Conservation (phyloP, 305 asterid species). For the Withania somnifera region DNA sequence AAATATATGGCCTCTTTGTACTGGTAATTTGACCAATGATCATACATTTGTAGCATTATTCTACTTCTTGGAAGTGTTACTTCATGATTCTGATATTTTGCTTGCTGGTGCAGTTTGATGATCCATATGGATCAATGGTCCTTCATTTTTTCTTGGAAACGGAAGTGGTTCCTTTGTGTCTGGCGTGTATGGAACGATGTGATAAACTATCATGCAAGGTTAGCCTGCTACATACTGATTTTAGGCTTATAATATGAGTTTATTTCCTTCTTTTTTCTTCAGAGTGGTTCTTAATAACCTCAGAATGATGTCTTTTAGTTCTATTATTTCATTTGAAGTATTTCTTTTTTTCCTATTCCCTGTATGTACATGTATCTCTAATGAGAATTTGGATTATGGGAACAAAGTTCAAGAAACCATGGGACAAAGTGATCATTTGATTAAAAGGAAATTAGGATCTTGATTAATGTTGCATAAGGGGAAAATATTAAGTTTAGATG, state of each 20-base stretch:
- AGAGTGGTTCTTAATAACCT: not conserved
- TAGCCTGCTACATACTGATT: not conserved
- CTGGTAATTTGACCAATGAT: not conserved
- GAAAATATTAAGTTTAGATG: not conserved
- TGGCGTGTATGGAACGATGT: slow-evolving; percentile 21
- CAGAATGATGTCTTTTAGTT: not conserved
- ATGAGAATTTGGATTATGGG: not conserved
- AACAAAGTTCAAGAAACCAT: not conserved
- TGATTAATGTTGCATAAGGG: not conserved
- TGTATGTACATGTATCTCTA: not conserved
- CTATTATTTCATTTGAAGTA: not conserved
- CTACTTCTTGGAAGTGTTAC: not conserved
- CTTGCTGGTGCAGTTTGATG: slow-evolving; percentile 19
- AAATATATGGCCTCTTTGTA: not conserved
- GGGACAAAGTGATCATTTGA: not conserved
- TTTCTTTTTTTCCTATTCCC: not conserved
- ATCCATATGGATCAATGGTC: not conserved
- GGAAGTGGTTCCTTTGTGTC: slow-evolving; percentile 26
- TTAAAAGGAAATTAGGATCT: not conserved
- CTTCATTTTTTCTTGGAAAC: slow-evolving; percentile 17
- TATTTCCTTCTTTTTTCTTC: not conserved
- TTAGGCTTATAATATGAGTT: not conserved
- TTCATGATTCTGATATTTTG: not conserved
- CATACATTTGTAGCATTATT: not conserved
- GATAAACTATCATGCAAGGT: slow-evolving; percentile 13